These are phyloP conservation scores for Acrodontium crateriforme DNA, from an alignment of 2,329 filamentous ascomycete species.

Conservation along the genomic window DNA sequence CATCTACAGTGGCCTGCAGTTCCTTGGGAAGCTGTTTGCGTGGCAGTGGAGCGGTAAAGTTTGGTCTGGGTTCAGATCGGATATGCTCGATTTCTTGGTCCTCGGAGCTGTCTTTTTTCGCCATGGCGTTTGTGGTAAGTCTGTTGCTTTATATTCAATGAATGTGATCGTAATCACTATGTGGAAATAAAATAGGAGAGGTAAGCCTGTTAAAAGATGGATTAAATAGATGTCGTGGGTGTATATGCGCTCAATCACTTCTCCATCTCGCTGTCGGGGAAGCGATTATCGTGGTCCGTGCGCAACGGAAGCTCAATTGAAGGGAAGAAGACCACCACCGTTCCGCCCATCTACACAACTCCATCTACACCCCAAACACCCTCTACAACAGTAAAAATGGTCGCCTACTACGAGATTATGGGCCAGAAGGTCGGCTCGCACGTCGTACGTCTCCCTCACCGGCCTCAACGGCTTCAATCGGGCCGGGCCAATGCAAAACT, in stretches of 20 bases:
- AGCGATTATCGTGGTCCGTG: too few species aligned
- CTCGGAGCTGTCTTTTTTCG: slow-evolving; percentile 21
- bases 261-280: too few species aligned
- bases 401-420: slow-evolving; percentile 37
- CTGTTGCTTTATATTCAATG: too few species aligned
- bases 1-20: slow-evolving; percentile 42
- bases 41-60: slow-evolving; percentile 35
- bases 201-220: too few species aligned
- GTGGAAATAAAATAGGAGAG: too few species aligned
- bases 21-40: slow-evolving; percentile 39
- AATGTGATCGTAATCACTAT: too few species aligned
- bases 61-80: slow-evolving; percentile 30
- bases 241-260: too few species aligned
- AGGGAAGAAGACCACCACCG: slow-evolving; percentile 3
- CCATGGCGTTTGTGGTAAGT: slow-evolving; percentile 20
- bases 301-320: too few species aligned
- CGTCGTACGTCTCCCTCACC: slow-evolving; percentile 28
- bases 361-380: slow-evolving; percentile 2
- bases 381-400: slow-evolving; percentile 26
- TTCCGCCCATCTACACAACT: slow-evolving; percentile 3
- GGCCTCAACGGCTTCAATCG: background rate
- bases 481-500: background rate
- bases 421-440: slow-evolving; percentile 42
- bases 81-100: slow-evolving; percentile 24
- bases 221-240: too few species aligned